Evolutionary conservation across 768 basidiomycete genomes (phyloP), one percentile per base, ranked within the genome.

Genomic region (Tylopilus intermedius): DNA sequence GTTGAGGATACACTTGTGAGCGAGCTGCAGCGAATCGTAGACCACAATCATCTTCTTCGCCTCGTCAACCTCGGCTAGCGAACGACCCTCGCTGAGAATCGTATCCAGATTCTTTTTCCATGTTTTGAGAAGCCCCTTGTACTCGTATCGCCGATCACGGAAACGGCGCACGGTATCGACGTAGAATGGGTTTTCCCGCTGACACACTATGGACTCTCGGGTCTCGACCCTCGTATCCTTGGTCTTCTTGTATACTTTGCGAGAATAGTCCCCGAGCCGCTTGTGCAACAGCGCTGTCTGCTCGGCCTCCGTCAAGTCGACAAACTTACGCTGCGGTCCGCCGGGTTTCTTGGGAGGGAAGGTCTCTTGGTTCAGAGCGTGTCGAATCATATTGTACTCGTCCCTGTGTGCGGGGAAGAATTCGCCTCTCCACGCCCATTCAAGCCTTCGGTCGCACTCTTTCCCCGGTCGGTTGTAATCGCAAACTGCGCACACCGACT

Each of bases 401-500:
- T 98, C 96, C 18, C 96, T 77, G 58, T 93, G 90, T 0, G 96
- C 94, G 9, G 96, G 96, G 74, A 98, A 98, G 68, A 86, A 99
- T 62, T 98, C 96, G 50, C 96, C 96, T 67, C 96, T 76, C 96
- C 96, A 99, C 1, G 96, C 94, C 96, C 96, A 99, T 41, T 92
- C 86, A 64, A 99, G 77, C 33, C 90, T 79, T 43, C 96, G 76
- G 66, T 98, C 96, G 70, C 96, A 99, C 10, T 82, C 80, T 73
- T 99, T 99, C 21, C 90, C 92, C 0, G 96, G 94, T 8, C 94
- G 82, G 62, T 99, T 99, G 69, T 88, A 98, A 71, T 99, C 96
- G 72, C 96, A 99, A 2, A 97, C 94, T 1, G 96, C 96, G 64
- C 96, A 99, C 15, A 86, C 88, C 18, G 95, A 84, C 68, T 98